phyloP scores from a whole-genome alignment of 1,284 basidiomycete species.

The Pseudozyma tsukubaensis region DNA sequence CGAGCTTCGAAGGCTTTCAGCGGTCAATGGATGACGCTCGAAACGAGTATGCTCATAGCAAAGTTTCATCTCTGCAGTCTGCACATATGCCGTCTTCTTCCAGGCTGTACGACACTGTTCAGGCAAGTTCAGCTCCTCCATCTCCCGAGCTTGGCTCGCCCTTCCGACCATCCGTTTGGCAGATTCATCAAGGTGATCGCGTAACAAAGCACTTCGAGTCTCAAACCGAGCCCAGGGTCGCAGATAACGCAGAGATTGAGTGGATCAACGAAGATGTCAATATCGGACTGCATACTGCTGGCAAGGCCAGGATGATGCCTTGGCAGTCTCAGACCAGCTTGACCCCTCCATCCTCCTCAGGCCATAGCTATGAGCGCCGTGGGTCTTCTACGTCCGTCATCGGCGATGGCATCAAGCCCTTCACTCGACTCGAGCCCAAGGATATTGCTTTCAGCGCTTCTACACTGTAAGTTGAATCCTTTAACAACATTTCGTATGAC shows the following conservation, averaged over 20 bases:
- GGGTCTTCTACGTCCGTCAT: slow-evolving; percentile 2
- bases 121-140: neutral
- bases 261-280: slow-evolving; percentile 30
- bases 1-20: slow-evolving; percentile 21
- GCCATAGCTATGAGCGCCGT: slow-evolving; percentile 6
- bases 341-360: slow-evolving; percentile 7
- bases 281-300: slow-evolving; percentile 19
- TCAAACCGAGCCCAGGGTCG: slow-evolving; percentile 1
- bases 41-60: too few relatives aligned
- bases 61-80: neutral
- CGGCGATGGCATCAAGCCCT: slow-evolving; percentile 31
- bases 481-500: neutral
- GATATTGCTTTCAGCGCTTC: slow-evolving; percentile 44
- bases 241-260: slow-evolving; percentile 32
- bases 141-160: slow-evolving; percentile 17
- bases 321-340: slow-evolving; percentile 5
- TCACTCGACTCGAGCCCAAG: slow-evolving; percentile 32
- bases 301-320: slow-evolving; percentile 31
- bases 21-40: too few relatives aligned
- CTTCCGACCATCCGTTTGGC: slow-evolving; percentile 9
- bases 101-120: neutral
- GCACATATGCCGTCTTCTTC: neutral
- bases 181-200: slow-evolving; percentile 1
- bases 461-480: slow-evolving; percentile 21
- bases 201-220: neutral